Evolutionary conservation across 306 rosid genomes (phyloP).

Genomic region (Cicer chorassanicum): DNA sequence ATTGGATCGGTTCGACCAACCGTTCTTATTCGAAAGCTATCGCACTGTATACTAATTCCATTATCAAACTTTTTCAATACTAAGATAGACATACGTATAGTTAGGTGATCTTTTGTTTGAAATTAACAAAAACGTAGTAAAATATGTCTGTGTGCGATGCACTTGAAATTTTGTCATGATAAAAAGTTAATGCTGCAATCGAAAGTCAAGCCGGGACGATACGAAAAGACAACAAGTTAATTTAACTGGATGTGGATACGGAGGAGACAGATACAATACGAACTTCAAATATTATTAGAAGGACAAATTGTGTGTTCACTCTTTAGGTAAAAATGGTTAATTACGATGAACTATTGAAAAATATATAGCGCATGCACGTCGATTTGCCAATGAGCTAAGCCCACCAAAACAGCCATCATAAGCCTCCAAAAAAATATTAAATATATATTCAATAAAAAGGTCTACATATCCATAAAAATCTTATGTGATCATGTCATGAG

Average conservation of each 20-base stretch:
- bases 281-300: constrained; percentile 15
- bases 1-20: not conserved
- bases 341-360: not conserved
- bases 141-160: constrained; percentile 28
- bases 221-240: not conserved
- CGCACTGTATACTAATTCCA: too few species aligned
- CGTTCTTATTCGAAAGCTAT: too few species aligned
- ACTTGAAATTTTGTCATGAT: not conserved
- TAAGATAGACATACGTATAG: not conserved
- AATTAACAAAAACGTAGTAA: constrained; percentile 2
- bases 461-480: too few species aligned
- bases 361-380: not conserved
- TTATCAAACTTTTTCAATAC: not conserved
- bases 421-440: too few species aligned
- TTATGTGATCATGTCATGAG: too few species aligned
- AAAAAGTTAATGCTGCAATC: not conserved
- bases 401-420: too few species aligned
- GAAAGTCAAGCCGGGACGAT: constrained; percentile 31
- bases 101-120: constrained; percentile 40
- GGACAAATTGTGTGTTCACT: not conserved
- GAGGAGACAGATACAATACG: not conserved
- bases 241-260: not conserved
- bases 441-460: too few species aligned
- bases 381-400: not conserved
- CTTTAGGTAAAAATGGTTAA: not conserved